Evolutionary conservation across 441 rosid species (phyloP).

Genomic region (Brassica balearica): DNA sequence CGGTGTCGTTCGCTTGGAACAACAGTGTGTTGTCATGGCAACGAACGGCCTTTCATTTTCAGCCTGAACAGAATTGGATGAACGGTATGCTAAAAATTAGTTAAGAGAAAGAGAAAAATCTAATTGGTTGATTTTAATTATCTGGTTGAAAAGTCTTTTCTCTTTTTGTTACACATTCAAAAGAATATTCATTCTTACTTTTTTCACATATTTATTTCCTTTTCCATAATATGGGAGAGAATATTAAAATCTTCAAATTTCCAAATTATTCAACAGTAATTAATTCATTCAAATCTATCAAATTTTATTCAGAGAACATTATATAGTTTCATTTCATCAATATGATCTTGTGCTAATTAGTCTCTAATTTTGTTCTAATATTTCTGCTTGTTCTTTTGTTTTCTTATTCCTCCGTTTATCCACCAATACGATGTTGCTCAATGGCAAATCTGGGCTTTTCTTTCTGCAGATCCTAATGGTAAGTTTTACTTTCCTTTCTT

Average conservation of each 20-base stretch:
- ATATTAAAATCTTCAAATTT: slow-evolving; percentile 8
- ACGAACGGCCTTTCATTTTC: slow-evolving; percentile 88
- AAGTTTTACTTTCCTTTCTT: slow-evolving; percentile 26
- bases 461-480: slow-evolving; percentile 88
- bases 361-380: slow-evolving; percentile 27
- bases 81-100: slow-evolving; percentile 57
- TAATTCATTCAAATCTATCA: slow-evolving; percentile 14
- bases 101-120: neutral
- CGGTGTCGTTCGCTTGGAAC: slow-evolving; percentile 63
- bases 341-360: slow-evolving; percentile 13
- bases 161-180: slow-evolving; percentile 19
- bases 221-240: slow-evolving; percentile 19
- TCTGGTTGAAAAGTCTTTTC: slow-evolving; percentile 1
- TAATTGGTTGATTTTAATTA: slow-evolving; percentile 20
- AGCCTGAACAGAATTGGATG: slow-evolving; percentile 95
- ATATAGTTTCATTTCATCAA: neutral
- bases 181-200: slow-evolving; percentile 40
- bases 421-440: slow-evolving; percentile 26
- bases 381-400: neutral
- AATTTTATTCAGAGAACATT: neutral
- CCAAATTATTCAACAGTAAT: slow-evolving; percentile 19
- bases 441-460: slow-evolving; percentile 35
- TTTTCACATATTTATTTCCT: slow-evolving; percentile 5
- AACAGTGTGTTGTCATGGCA: slow-evolving; percentile 94
- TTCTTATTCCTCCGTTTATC: slow-evolving; percentile 3